Base-by-base conservation (phyloP, 306 rosid genomes). In the Rosa rugosa region DNA sequence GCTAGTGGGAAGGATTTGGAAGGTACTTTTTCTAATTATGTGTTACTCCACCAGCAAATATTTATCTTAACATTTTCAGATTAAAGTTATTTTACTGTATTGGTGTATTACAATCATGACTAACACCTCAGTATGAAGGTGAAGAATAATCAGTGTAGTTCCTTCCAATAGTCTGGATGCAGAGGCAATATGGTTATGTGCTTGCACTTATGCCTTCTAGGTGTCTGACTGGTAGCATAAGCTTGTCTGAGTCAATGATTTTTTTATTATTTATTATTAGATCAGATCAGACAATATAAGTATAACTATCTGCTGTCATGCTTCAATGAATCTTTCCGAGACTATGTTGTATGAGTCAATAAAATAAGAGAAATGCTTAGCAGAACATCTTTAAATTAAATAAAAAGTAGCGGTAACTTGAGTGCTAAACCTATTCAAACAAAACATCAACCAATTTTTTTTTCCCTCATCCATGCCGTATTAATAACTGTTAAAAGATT, bases 1-100 rank as follows among this genome's bases (percentile, higher is more conserved):
- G 96, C 97, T 46, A 85, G 88, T 66, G 99, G 99, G 83, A 95
- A 93, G 92, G 99, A 95, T 82, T 87, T 95, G 70, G 98, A 95
- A 93, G 99, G 99, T 93, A 81, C 60, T 62, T 23, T 59, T 75
- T 54, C 38, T 59, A 69, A 41, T 62, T 45, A 11, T 75, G 5
- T 22, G 54, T 56, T 46, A 42, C 50, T 31, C 25, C 60, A 62
- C 60, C 1, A 20, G 60, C 56, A 45, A 0, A 18, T 74, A 69
- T 13, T 51, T 14, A 27, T 12, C 27, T 9, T 81, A 3, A 36
- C 23, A 40, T 14, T 31, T 41, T 57, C 41, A 59, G 44, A 22
- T n/a, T 7, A 14, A 16, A 72, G 20, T 72, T 60, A n/a, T 34
- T 79, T 57, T 47, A 18, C 13, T 63, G 25, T 23, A 6, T 49